Conservation (phyloP, 1,284 basidiomycete species). For the Pyrrhoderma lamaoense region DNA sequence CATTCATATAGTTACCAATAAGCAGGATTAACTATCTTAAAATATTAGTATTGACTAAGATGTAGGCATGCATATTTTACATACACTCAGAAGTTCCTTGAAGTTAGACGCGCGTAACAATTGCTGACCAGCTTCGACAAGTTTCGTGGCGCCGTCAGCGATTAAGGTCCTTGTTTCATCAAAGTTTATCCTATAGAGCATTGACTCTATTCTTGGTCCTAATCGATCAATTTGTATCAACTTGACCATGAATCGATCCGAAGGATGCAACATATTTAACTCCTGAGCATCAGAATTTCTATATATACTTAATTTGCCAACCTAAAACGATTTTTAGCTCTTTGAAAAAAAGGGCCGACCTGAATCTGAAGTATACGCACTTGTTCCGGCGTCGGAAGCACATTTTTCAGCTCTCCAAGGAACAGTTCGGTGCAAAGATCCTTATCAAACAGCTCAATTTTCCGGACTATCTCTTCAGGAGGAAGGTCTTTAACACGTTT, state of each 20-base stretch:
- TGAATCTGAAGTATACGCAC: constrained; percentile 50
- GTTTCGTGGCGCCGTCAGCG: constrained; percentile 71
- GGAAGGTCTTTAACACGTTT: constrained; percentile 76
- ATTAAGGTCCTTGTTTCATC: constrained; percentile 74
- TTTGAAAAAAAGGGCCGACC: constrained; percentile 13
- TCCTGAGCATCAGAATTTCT: constrained; percentile 84
- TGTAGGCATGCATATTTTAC: constrained; percentile 23
- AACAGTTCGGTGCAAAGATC: constrained; percentile 83
- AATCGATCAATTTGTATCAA: constrained; percentile 93
- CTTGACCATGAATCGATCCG: constrained; percentile 95
- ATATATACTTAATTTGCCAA: constrained; percentile 89
- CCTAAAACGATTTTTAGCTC: constrained; percentile 35
- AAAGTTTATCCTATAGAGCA: constrained; percentile 87
- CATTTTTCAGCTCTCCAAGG: constrained; percentile 77
- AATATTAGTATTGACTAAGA: constrained; percentile 9
- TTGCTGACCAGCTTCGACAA: constrained; percentile 73
- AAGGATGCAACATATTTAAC: constrained; percentile 81
- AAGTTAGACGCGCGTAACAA: constrained; percentile 76
- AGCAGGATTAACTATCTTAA: constrained; percentile 77
- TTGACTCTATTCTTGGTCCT: constrained; percentile 86
- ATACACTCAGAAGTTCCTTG: constrained; percentile 78
- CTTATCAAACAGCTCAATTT: constrained; percentile 80
- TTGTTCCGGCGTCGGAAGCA: constrained; percentile 86
- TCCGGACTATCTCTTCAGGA: constrained; percentile 78
- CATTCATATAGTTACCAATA: constrained; percentile 98